Evolutionary conservation across 23 red algal genomes (phyloP), one percentile per base, ranked within the genome.

Genomic region (Pyropia yezoensis): DNA sequence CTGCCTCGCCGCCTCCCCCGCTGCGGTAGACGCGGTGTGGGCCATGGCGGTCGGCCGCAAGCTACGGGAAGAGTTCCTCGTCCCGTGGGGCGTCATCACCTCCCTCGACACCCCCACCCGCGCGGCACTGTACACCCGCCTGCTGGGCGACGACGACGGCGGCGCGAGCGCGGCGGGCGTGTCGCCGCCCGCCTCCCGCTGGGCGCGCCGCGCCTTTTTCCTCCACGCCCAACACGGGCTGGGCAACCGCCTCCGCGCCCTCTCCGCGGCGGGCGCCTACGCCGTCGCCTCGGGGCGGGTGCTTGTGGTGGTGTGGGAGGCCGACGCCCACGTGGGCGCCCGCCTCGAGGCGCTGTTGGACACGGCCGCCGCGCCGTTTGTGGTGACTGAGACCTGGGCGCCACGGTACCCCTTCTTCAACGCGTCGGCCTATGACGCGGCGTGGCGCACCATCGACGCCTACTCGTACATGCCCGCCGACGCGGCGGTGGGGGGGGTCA

Each of bases 221-320:
- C 29, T 77, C 25, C 76, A 90, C 53, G 65, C 70, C 9, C 70
- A 72, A 22, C 78, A 90, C 39, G 86, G 86, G 3, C 51, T 90
- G 26, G 86, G 86, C 26, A 81, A 80, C 50, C 69, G 86, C 14
- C 71, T 90, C 27, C 86, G 75, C 49, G 86, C 86, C 0, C 50
- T 82, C 14, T 67, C 50, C 52, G 61, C 86, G 25, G 76, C 66
- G n/a, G 23, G 70, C n/a, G 86, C 86, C 19, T 54, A 76, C 24
- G 82, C 82, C 3, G 50, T 52, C 13, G 71, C 82, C 18, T 69
- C 82, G 7, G 17, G 19, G 1, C 75, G 84, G 3, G 74, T 75
- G 15, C 84, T 76, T 18, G 74, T 89, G n/a, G 60, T 89, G 27
- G 30, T 89, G 3, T 89, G 84, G 84, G 75, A 80, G 57, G 6